A percentile compares a stretch with the other conserved stretches of the same genome.
Evolutionary conservation across 495 filamentous ascomycete species (phyloP).

Genomic region (Penicillium pancosmium): DNA sequence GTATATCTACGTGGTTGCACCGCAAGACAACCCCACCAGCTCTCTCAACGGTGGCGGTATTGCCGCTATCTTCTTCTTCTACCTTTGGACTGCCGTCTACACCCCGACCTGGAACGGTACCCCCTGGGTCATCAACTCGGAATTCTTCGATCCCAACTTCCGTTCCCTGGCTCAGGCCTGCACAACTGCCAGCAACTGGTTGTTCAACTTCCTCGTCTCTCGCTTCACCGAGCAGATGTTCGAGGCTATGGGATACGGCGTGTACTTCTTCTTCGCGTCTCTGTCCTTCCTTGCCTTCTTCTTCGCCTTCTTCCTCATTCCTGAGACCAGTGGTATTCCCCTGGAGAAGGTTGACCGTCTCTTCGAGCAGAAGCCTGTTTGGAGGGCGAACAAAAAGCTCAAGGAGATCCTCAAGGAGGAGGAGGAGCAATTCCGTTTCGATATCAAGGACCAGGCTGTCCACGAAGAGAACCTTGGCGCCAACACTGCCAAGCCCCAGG

Average conservation of each 20-base stretch:
- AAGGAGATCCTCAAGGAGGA: constrained; percentile 51
- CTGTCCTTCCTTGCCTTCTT: constrained; percentile 67
- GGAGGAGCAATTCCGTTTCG: constrained; percentile 56
- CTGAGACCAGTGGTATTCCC: constrained; percentile 65
- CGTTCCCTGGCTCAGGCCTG: constrained; percentile 69
- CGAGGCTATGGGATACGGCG: constrained; percentile 66
- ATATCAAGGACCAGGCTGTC: constrained; percentile 40
- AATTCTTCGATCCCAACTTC: constrained; percentile 64
- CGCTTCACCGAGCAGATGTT: constrained; percentile 81
- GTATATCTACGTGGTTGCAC: constrained; percentile 63
- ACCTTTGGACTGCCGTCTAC: constrained; percentile 76
- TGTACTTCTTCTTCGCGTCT: constrained; percentile 78
- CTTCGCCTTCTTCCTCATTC: constrained; percentile 69
- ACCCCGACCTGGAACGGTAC: constrained; percentile 74
- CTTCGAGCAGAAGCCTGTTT: constrained; percentile 59
- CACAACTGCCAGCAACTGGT: constrained; percentile 72
- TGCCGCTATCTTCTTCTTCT: constrained; percentile 75
- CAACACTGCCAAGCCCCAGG: neutral
- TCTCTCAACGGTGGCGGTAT: constrained; percentile 60
- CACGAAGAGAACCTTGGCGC: constrained; percentile 16
- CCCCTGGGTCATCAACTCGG: constrained; percentile 66
- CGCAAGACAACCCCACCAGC: constrained; percentile 41
- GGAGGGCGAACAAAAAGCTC: constrained; percentile 54
- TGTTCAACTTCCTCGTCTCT: constrained; percentile 75
- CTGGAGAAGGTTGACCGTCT: constrained; percentile 57